These are phyloP conservation scores for Phoenix dactylifera DNA, from an alignment of 176 grass and related monocot genomes.

Conservation along the genomic window DNA sequence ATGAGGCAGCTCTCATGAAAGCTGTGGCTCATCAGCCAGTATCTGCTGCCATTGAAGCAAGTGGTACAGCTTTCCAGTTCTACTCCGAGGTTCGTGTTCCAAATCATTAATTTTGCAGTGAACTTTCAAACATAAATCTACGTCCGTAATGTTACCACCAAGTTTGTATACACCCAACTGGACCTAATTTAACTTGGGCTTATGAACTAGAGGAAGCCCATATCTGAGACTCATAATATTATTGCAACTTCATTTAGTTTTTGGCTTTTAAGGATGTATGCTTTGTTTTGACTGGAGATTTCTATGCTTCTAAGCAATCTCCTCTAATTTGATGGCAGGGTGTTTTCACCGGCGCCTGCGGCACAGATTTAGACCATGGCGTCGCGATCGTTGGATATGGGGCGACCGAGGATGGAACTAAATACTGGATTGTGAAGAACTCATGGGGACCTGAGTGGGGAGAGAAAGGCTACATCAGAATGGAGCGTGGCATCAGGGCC, in stretches of 20 bases:
- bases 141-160: too few relatives aligned
- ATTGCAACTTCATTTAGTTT: too few relatives aligned
- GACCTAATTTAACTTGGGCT: too few relatives aligned
- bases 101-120: too few relatives aligned
- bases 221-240: too few relatives aligned
- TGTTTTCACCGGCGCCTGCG: constrained; percentile 50
- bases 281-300: too few relatives aligned
- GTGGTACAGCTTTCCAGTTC: constrained; percentile 52
- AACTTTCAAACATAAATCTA: too few relatives aligned
- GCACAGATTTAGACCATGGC: constrained; percentile 59
- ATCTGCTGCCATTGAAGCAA: constrained; percentile 53
- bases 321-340: constrained; percentile 22
- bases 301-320: background rate
- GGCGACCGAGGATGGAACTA: constrained; percentile 20
- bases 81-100: constrained; percentile 51
- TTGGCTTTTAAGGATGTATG: too few relatives aligned
- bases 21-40: constrained; percentile 60
- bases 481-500: constrained; percentile 28
- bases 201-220: too few relatives aligned
- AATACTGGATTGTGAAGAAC: constrained; percentile 75
- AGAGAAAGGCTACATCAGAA: constrained; percentile 56
- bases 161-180: too few relatives aligned
- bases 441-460: constrained; percentile 66
- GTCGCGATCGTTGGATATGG: constrained; percentile 49
- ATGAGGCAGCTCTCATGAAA: constrained; percentile 46